Evolutionary conservation across 75 land plant species (phyloP), one percentile per base, ranked within the genome.

Genomic region (Selaginella tamariscina): DNA sequence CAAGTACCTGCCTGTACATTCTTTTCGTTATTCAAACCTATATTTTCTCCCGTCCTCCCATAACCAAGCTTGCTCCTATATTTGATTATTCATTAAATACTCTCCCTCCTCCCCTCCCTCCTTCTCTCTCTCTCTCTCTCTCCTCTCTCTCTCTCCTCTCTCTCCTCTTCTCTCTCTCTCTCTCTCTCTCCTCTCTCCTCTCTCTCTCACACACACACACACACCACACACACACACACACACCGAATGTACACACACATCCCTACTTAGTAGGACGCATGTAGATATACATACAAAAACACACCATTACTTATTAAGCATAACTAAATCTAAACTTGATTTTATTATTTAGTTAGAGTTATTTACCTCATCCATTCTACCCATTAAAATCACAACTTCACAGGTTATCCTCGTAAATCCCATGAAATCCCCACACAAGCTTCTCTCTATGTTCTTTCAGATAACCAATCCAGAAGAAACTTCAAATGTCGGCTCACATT

Each of bases 291-390:
- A 57, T 57, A 62, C 24, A 18, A 30, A 31, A 27, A 65, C 20
- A 23, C 32, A 30, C 26, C 32, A 24, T 2, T 44, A 63, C 29
- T 22, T 26, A 31, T 28, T n/a, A 24, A 15, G 15, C 23, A 56
- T 49, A 18, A 28, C 54, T 11, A 20, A 49, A 49, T 11, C 11
- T 49, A 11, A 49, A 11, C 20, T 49, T 20, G 20, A 49, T 11
- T 11, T 49, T 11, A 49, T 11, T 49, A 49, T 11, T 49, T 49
- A 20, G 18, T 20, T 49, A 13, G 24, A 30, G 29, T 62, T 39
- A 39, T 49, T 22, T 33, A 79, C 81, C 81, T 79, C 65, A 79
- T 30, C 82, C 82, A 80, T 56, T 80, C 82, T 24, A 80, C 71
- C 82, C 79, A 80, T 69, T 32, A 80, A 80, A 21, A 80, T 69